Evolutionary conservation across 2,329 filamentous ascomycete genomes (phyloP), one percentile per base, ranked within the genome.

Genomic region (Cephalotrichum gorgonifer): DNA sequence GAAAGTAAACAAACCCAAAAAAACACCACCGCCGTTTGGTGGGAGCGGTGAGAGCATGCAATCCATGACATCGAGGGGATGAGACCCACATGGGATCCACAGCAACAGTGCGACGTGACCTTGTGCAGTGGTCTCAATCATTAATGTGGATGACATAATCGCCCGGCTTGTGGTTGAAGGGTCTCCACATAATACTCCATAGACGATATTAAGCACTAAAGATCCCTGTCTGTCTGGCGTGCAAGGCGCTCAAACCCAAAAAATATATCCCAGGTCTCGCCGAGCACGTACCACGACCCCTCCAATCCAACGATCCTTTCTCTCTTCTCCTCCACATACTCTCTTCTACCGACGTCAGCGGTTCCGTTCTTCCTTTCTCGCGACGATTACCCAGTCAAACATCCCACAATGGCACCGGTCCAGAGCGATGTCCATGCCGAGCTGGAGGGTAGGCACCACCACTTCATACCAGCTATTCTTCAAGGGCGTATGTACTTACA

Each of bases 1-100:
- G 39, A 33, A 48, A 48, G 47, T 48, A 48, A 48, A 48, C 47
- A 48, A 48, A 48, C 17, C 15, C 23, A 22, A 35, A 43, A 42
- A 42, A 42, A 38, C n/a, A n/a, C 8, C 7, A 15, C 62, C 91
- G 93, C 64, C 33, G n/a, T 45, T 20, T 45, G 43, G 5, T 45
- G 23, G 33, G 26, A 48, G 22, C 41, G 35, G 23, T 41, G 41
- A 20, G 33, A 31, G 7, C 43, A 45, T n/a, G 43, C 43, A 14
- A 30, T 45, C 43, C 30, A 45, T 45, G 43, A 45, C 20, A 45
- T 45, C 43, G 35, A 45, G 43, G 30, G 43, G 43, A 27, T 45
- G 27, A 45, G 35, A 4, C 17, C 30, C 43, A 45, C 20, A n/a
- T n/a, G 8, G 14, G 33, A 38, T 17, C 33, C 33, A 38, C 33